Evolutionary conservation across 257 asterid genomes (phyloP).

Genomic region (Fraxinus americana): DNA sequence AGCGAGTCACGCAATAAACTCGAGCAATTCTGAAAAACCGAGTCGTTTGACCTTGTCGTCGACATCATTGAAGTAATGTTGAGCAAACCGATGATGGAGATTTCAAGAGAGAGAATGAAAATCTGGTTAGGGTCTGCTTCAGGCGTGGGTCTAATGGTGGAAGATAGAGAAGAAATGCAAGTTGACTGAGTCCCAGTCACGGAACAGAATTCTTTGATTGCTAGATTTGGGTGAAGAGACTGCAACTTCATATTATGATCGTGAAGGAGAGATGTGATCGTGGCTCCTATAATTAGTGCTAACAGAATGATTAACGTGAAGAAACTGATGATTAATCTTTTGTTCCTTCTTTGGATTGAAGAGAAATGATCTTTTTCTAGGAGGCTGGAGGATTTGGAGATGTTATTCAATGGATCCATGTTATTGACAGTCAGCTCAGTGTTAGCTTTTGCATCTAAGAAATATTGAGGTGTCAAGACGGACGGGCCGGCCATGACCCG

Average conservation of each 20-base stretch:
- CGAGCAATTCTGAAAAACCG: constrained; percentile 22
- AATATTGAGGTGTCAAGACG: no score
- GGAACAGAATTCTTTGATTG: constrained; percentile 29
- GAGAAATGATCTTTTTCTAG: constrained; percentile 25
- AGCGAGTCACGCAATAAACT: constrained; percentile 25
- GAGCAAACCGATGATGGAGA: constrained; percentile 7
- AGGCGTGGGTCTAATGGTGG: constrained; percentile 19
- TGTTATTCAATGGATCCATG: constrained; percentile 21
- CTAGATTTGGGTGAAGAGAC: constrained; percentile 12
- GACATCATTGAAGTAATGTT: background rate
- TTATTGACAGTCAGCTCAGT: background rate
- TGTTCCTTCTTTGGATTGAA: constrained; percentile 30
- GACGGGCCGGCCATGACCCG: no score
- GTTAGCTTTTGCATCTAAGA: background rate
- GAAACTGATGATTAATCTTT: constrained; percentile 26
- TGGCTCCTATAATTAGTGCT: constrained; percentile 36
- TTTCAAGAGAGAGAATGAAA: constrained; percentile 23
- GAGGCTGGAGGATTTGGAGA: background rate
- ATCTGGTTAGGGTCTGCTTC: constrained; percentile 23
- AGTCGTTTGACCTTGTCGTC: background rate
- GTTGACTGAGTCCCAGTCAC: background rate
- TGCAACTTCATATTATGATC: constrained; percentile 15
- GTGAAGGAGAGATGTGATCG: constrained; percentile 20
- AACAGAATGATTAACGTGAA: constrained; percentile 38
- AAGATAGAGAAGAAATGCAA: constrained; percentile 22